A percentile compares a stretch with the other conserved stretches of the same genome.
Evolutionary conservation across 2,329 filamentous ascomycete genomes (phyloP).

Genomic region (Aspergillus quadricinctus): DNA sequence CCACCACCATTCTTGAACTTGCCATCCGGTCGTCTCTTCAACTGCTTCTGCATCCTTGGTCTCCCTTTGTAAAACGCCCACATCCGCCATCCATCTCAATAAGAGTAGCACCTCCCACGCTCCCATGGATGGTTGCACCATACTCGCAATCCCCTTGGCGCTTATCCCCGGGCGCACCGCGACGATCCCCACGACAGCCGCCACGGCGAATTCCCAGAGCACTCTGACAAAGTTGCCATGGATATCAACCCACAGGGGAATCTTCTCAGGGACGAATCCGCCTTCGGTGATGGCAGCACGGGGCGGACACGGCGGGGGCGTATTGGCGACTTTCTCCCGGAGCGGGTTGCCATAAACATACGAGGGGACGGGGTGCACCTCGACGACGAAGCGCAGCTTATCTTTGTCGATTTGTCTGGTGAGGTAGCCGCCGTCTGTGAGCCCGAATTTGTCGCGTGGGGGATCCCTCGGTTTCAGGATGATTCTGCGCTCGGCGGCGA

Average conservation of each 20-base stretch:
- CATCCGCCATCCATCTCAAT: slow-evolving; percentile 37
- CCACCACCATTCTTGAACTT: slow-evolving; percentile 41
- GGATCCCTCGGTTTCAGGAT: slow-evolving; percentile 34
- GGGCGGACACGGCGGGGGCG: slow-evolving; percentile 25
- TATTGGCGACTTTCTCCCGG: slow-evolving; percentile 10
- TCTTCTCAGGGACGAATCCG: slow-evolving; percentile 20
- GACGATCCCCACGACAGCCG: slow-evolving; percentile 40
- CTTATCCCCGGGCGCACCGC: slow-evolving; percentile 39
- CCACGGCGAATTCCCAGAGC: slow-evolving; percentile 42
- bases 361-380: slow-evolving; percentile 31
- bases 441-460: slow-evolving; percentile 43
- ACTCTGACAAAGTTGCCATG: slow-evolving; percentile 33
- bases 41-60: not conserved
- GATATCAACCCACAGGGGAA: slow-evolving; percentile 49
- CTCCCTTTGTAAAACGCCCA: slow-evolving; percentile 16
- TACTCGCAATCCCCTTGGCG: slow-evolving; percentile 30
- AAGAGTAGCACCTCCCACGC: slow-evolving; percentile 41
- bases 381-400: slow-evolving; percentile 40
- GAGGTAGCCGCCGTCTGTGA: slow-evolving; percentile 44
- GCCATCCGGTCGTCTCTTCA: slow-evolving; percentile 24
- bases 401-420: slow-evolving; percentile 44
- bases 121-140: slow-evolving; percentile 37
- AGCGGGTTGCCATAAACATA: slow-evolving; percentile 42
- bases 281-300: not conserved
- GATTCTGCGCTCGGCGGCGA: slow-evolving; percentile 35